Conservation (phyloP, 805 yeast genomes). For the Cyberlindnera nakhonratchasimensis region DNA sequence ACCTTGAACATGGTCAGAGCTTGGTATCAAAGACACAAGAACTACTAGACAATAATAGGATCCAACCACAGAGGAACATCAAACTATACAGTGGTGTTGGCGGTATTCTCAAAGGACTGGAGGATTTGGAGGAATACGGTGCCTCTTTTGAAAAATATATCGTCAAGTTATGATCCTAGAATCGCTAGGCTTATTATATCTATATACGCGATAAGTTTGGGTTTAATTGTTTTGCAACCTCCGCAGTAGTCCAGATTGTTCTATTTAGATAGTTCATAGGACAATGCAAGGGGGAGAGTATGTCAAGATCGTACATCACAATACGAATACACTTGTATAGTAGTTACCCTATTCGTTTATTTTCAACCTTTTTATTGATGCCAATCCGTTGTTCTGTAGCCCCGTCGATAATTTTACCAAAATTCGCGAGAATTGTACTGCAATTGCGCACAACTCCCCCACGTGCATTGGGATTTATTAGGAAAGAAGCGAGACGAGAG, state of each 20-base stretch:
- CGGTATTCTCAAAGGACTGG: constrained; percentile 34
- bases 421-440: neutral
- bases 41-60: constrained; percentile 27
- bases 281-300: no score
- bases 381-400: neutral
- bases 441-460: no score
- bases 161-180: constrained; percentile 25
- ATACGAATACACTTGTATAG: no score
- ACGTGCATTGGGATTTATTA: constrained; percentile 1
- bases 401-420: neutral
- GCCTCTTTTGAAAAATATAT: constrained; percentile 43
- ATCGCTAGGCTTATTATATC: no score
- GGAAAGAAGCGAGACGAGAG: neutral
- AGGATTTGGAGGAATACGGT: constrained; percentile 38
- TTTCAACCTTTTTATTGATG: no score
- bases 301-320: no score
- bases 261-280: no score
- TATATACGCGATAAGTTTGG: neutral
- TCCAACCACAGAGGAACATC: constrained; percentile 35
- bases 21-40: constrained; percentile 34
- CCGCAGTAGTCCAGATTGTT: neutral
- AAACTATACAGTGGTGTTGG: constrained; percentile 36
- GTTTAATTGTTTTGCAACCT: no score
- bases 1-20: constrained; percentile 34
- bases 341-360: no score